Conservation (phyloP, 495 filamentous ascomycete species). For the Neurospora sp. region DNA sequence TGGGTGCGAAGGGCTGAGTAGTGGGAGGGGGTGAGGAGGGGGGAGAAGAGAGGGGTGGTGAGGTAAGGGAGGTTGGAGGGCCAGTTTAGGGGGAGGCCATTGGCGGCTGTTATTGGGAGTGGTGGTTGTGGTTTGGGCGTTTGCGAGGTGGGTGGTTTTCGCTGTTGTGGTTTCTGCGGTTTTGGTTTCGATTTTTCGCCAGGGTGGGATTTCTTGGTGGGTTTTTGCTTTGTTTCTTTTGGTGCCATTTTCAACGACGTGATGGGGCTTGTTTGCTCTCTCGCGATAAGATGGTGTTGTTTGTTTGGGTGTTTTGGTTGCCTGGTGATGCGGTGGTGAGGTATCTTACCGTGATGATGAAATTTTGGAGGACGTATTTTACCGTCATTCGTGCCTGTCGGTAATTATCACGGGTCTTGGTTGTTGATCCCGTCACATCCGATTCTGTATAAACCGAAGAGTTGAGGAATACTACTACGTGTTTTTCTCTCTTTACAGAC, state of each 20-base stretch:
- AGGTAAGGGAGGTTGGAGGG: slow-evolving; percentile 46
- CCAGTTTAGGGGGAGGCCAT: slow-evolving; percentile 45
- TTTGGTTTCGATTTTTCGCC: background rate
- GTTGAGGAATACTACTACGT: background rate
- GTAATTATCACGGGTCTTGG: background rate
- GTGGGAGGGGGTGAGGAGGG: slow-evolving; percentile 29
- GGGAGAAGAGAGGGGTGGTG: slow-evolving; percentile 38
- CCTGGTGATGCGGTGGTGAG: background rate
- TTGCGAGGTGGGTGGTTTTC: background rate
- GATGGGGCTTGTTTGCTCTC: background rate
- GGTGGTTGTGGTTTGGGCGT: background rate
- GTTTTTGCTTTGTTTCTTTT: background rate
- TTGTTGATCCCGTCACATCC: background rate
- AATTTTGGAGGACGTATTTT: background rate
- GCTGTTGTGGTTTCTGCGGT: background rate
- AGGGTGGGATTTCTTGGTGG: background rate
- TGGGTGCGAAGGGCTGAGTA: slow-evolving; percentile 25
- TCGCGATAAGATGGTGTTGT: background rate
- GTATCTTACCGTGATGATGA: background rate
- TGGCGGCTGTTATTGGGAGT: background rate
- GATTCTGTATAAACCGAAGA: background rate
- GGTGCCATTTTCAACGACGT: background rate
- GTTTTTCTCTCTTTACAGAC: no score
- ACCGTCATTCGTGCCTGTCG: background rate
- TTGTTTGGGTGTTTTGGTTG: background rate